These are phyloP conservation scores for Lumnitzera racemosa DNA, from an alignment of 345 rosid genomes.

Conservation along the genomic window DNA sequence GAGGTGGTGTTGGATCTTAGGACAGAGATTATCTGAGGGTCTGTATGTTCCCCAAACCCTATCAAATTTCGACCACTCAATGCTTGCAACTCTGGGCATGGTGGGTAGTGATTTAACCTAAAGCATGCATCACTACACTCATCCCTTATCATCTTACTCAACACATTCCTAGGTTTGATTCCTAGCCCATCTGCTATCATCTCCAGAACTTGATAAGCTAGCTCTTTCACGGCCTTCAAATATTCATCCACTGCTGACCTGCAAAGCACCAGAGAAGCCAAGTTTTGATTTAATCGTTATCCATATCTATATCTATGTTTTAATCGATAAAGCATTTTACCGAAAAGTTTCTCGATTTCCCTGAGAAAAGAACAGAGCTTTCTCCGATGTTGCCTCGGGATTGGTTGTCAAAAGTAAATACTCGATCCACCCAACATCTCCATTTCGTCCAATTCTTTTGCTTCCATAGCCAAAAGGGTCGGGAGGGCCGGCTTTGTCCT, in stretches of 20 bases:
- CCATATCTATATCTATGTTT: background rate
- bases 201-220: constrained; percentile 20
- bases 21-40: constrained; percentile 58
- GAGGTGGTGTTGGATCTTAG: constrained; percentile 51
- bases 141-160: constrained; percentile 22
- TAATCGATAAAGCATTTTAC: constrained; percentile 17
- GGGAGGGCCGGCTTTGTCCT: constrained; percentile 60
- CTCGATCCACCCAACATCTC: constrained; percentile 82
- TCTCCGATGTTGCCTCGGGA: constrained; percentile 16
- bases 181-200: constrained; percentile 27
- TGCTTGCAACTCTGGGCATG: constrained; percentile 32
- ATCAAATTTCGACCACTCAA: constrained; percentile 28
- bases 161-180: constrained; percentile 19
- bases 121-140: constrained; percentile 43
- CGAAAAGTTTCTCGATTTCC: constrained; percentile 38
- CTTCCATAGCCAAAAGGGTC: constrained; percentile 72
- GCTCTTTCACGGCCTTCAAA: constrained; percentile 21
- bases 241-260: constrained; percentile 23
- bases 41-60: constrained; percentile 64
- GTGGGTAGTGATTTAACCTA: constrained; percentile 51
- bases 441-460: constrained; percentile 57
- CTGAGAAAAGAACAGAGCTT: constrained; percentile 23
- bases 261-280: background rate
- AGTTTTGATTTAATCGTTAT: background rate
- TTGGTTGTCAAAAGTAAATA: constrained; percentile 51